Evolutionary conservation across 179 eudicot genomes (phyloP).

Genomic region (Beta corolliflora): DNA sequence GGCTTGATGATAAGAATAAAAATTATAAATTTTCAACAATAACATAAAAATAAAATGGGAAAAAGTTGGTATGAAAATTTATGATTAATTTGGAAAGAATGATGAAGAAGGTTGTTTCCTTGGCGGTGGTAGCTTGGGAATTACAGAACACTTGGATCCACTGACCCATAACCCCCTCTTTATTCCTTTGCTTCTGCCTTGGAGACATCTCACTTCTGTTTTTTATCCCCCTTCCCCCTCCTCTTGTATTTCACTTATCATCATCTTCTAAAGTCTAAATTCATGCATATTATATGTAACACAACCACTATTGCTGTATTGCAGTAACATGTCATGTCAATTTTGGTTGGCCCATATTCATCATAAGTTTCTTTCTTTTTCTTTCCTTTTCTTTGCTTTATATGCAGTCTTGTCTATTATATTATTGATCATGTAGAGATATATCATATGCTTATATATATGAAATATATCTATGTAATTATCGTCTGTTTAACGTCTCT

Average conservation of each 20-base stretch:
- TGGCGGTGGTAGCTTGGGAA: constrained; percentile 51
- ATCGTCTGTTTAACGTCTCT: background rate
- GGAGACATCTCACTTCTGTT: constrained; percentile 32
- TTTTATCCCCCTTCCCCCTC: background rate
- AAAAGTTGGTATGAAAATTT: background rate
- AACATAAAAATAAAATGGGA: background rate
- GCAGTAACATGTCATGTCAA: constrained; percentile 31
- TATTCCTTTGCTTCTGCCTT: constrained; percentile 38
- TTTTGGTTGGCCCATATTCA: constrained; percentile 29
- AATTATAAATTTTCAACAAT: background rate
- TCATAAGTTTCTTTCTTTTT: constrained; percentile 5
- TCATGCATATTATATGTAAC: constrained; percentile 24
- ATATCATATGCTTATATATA: background rate
- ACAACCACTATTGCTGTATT: constrained; percentile 19
- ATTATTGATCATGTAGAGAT: background rate
- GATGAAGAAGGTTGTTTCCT: constrained; percentile 32
- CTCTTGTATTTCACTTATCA: background rate
- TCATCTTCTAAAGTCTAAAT: constrained; percentile 12
- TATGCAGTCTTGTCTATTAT: constrained; percentile 21
- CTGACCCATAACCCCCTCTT: constrained; percentile 38
- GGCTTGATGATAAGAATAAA: constrained; percentile 14
- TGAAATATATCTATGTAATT: background rate
- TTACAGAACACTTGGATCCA: constrained; percentile 38
- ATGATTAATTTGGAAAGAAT: background rate
- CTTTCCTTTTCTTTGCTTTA: background rate